These are phyloP conservation scores for Berkeleyomyces basicola DNA, from an alignment of 2,329 filamentous ascomycete genomes.

Conservation along the genomic window DNA sequence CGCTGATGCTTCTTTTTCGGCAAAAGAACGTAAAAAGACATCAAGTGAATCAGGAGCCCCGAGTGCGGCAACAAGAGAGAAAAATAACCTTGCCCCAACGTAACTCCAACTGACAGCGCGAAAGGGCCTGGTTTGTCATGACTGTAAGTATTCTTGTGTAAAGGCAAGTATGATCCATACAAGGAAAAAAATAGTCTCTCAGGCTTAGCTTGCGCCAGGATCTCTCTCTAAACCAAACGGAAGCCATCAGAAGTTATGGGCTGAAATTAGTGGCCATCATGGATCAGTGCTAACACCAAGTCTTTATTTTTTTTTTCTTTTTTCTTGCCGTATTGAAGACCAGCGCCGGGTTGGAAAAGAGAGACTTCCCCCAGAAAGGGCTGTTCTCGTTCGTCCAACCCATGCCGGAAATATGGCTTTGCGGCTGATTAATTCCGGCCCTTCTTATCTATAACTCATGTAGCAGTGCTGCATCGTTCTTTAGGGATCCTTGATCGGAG, in stretches of 20 bases:
- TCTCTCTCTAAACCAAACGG: not conserved
- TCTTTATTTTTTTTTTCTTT: not conserved
- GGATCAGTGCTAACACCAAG: not conserved
- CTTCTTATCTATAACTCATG: not conserved
- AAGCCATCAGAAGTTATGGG: not conserved
- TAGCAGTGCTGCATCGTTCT: not conserved
- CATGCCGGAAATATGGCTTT: not conserved
- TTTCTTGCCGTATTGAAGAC: not conserved
- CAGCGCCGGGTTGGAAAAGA: not conserved
- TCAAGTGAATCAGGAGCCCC: no score
- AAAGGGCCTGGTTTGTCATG: no score
- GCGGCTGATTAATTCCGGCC: not conserved
- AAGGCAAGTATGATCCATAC: not conserved
- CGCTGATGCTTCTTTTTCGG: no score
- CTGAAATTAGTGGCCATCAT: not conserved
- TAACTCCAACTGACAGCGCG: no score
- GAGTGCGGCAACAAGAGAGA: not conserved
- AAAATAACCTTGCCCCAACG: not conserved
- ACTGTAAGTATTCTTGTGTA: not conserved
- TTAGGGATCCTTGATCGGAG: not conserved
- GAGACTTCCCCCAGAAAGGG: not conserved
- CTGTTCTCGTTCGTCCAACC: not conserved
- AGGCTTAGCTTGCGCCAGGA: not conserved
- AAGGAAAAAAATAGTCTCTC: not conserved
- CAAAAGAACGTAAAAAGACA: no score